Base-by-base conservation (phyloP, 2,329 filamentous ascomycete genomes). In the Diaporthe caulivora region DNA sequence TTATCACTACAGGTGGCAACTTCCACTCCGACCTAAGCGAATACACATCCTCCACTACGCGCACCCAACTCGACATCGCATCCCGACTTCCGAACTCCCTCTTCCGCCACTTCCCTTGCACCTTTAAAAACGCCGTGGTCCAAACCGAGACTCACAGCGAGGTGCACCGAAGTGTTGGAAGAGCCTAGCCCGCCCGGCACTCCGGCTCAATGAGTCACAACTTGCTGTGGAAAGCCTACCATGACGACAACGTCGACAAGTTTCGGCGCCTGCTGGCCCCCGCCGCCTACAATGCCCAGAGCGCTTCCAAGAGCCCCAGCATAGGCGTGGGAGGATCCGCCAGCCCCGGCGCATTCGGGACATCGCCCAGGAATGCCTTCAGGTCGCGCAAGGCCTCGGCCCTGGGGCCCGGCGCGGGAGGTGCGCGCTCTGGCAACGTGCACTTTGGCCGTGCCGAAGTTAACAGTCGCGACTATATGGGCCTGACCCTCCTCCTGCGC, bases 71-170 rank as follows among this genome's bases (percentile, higher is more conserved):
- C 55, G 69, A 53, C 34, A 71, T 34, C 26, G 37, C 24, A 7
- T 51, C 17, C 18, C 29, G 47, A 62, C 53, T 34, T 51, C 57
- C 62, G 62, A 65, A 65, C 62, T 37, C 74, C 74, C 74, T 72
- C 60, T 74, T 74, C 69, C 76, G 79, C 83, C 83, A 78, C 83
- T 84, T 83, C 81, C 77, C 76, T 78, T 80, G 87, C 88, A 87
- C 93, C 93, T 95, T 96, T 95, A 95, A 97, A 95, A 81, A 95
- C 81, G 95, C 95, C 93, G 95, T 95, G 92, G 88, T 92, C 92
- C 92, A 62, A 17, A 72, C 77, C 77, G 93, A 93, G 93, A 91
- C 79, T 93, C 92, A 95, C 92, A 94, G 94, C 94, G 93, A 97
- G 95, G 94, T 92, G 93, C 73, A 53, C 89, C 84, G 85, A 88